These are phyloP conservation scores for Fusarium protoensiforme DNA, from an alignment of 2,329 filamentous ascomycete genomes.

Conservation along the genomic window DNA sequence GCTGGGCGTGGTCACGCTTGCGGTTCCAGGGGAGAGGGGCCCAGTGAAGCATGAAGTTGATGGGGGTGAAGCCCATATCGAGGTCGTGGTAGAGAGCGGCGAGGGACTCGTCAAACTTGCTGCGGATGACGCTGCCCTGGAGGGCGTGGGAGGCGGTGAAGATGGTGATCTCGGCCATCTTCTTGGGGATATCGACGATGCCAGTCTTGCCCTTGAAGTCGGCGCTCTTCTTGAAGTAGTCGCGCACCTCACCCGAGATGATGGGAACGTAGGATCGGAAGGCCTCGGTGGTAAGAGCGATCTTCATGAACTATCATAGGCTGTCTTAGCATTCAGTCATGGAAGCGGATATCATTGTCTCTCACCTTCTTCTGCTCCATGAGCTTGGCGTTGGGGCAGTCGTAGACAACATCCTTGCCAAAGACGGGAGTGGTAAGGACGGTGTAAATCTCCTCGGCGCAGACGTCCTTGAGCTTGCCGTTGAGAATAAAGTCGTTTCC, in stretches of 20 bases:
- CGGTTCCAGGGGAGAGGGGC: conserved; percentile 89
- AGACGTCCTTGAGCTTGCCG: conserved; percentile 89
- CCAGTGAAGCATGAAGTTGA: conserved; percentile 94
- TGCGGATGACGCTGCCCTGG: conserved; percentile 85
- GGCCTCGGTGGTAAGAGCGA: conserved; percentile 79
- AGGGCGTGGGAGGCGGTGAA: conserved; percentile 89
- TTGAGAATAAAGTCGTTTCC: conserved; percentile 95
- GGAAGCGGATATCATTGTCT: neutral
- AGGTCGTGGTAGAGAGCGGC: conserved; percentile 88
- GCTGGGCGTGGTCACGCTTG: conserved; percentile 81
- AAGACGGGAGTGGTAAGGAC: conserved; percentile 80
- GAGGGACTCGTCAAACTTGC: conserved; percentile 82
- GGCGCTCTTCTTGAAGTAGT: conserved; percentile 76
- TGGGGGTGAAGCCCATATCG: conserved; percentile 87
- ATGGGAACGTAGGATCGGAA: conserved; percentile 81
- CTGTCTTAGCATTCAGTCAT: conserved; percentile 23
- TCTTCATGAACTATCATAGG: conserved; percentile 77
- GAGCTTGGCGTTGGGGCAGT: conserved; percentile 89
- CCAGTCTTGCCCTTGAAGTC: conserved; percentile 76
- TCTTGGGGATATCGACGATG: conserved; percentile 76
- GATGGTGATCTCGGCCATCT: conserved; percentile 88
- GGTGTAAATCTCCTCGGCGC: conserved; percentile 90
- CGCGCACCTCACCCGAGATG: conserved; percentile 78
- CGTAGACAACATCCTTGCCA: conserved; percentile 88
- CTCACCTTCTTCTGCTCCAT: conserved; percentile 96